phyloP scores from a whole-genome alignment of 106 monocot species.

The Vanilla planifolia region DNA sequence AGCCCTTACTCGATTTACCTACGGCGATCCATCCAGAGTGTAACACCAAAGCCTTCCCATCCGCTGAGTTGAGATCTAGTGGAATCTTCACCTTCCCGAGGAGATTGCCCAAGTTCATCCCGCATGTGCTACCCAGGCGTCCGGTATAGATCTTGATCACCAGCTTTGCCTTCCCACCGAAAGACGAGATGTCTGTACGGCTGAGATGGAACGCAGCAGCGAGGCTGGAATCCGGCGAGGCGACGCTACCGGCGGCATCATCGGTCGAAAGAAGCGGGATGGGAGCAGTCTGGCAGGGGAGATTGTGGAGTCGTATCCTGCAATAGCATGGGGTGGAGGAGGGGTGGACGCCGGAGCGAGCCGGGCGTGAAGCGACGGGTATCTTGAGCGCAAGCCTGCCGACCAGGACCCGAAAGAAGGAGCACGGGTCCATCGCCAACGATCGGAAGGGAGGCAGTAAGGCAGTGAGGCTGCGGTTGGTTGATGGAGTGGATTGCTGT shows the following conservation, averaged over 20 bases:
- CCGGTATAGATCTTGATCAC: constrained; percentile 76
- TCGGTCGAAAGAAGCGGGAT: constrained; percentile 39
- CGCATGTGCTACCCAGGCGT: constrained; percentile 61
- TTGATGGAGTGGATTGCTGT: background rate
- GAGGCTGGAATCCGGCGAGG: constrained; percentile 12
- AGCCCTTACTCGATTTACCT: constrained; percentile 18
- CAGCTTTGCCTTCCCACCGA: constrained; percentile 21
- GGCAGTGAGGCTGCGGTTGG: background rate
- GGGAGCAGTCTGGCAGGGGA: constrained; percentile 39
- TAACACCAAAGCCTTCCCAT: constrained; percentile 34
- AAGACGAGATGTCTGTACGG: constrained; percentile 37
- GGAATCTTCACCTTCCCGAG: constrained; percentile 66
- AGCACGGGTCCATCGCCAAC: constrained; percentile 79
- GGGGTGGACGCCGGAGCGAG: constrained; percentile 77
- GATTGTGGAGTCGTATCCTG: constrained; percentile 59
- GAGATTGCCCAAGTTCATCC: constrained; percentile 66
- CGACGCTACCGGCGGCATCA: constrained; percentile 15
- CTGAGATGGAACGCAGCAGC: constrained; percentile 68
- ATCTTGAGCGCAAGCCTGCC: constrained; percentile 82
- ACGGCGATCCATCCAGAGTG: constrained; percentile 51
- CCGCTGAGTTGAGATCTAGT: constrained; percentile 52
- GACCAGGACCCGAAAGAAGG: constrained; percentile 74
- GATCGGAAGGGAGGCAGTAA: background rate
- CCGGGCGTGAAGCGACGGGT: constrained; percentile 61
- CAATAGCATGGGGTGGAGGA: constrained; percentile 74